Conservation (phyloP, 129 eudicot species). For the Centella asiatica region DNA sequence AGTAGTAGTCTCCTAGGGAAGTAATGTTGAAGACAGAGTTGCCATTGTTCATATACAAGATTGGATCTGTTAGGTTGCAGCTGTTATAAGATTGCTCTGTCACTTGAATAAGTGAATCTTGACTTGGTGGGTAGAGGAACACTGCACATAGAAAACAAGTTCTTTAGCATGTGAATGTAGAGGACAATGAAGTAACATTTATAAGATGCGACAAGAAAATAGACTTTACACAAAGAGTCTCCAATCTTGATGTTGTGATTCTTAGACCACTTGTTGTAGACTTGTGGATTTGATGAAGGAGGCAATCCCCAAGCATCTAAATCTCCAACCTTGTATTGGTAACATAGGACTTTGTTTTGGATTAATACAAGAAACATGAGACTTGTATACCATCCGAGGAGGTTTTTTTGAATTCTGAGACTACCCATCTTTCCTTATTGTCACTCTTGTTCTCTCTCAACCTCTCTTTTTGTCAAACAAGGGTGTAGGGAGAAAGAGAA, state of each 20-base stretch:
- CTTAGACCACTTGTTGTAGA: conserved; percentile 69
- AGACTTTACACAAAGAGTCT: conserved; percentile 72
- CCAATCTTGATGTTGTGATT: conserved; percentile 50
- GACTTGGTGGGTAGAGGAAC: conserved; percentile 91
- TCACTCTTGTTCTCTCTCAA: conserved; percentile 13
- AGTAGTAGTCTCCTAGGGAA: conserved; percentile 59
- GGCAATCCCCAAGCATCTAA: conserved; percentile 73
- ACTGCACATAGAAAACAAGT: conserved; percentile 40
- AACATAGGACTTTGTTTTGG: conserved; percentile 39
- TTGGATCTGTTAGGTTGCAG: conserved; percentile 81
- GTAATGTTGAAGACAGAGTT: conserved; percentile 80
- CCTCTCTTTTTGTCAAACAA: conserved; percentile 11
- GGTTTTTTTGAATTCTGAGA: conserved; percentile 16
- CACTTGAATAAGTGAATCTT: conserved; percentile 89
- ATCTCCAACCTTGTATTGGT: conserved; percentile 76
- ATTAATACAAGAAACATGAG: conserved; percentile 35
- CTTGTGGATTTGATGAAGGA: conserved; percentile 37
- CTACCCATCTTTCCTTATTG: conserved; percentile 43
- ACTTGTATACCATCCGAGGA: conserved; percentile 16
- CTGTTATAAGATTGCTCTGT: conserved; percentile 46
- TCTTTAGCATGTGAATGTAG: background rate
- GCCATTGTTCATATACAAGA: conserved; percentile 78
- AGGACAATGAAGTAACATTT: background rate
- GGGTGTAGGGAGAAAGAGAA: conserved; percentile 7
- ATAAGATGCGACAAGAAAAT: background rate